Evolutionary conservation across 352 stramenopile genomes (phyloP), one percentile per base, ranked within the genome.

Genomic region (Saprolegnia parasitica): DNA sequence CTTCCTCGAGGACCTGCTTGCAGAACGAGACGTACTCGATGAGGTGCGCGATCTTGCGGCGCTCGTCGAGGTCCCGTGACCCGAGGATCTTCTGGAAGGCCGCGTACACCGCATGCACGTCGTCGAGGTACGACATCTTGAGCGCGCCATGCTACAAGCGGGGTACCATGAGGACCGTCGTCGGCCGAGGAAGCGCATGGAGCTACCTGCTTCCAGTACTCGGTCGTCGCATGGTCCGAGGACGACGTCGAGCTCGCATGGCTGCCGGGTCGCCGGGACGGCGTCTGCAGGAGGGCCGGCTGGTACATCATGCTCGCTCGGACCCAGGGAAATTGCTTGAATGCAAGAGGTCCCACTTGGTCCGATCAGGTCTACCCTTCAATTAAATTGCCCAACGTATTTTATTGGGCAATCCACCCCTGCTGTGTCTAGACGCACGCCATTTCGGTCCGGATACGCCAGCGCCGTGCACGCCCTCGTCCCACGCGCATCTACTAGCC

Each of bases 181-280:
- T 35, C 29, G 29, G 5, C 2, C 29, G 29, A 35, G 29, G 29
- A 35, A 35, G 29, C 29, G 29, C 29, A 24, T 21, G 8, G n/a
- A 16, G 16, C 6, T 50, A 70, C 63, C 63, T 70, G 63, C 47
- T 70, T 70, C 63, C 63, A 70, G 39, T 70, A 70, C 46, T 70
- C 63, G 10, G 63, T 60, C 52, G 52, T 60, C 24, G 52, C n/a
- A n/a, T 60, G 52, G 24, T 60, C 52, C 24, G 35, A 42, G 35
- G 11, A 16, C 52, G 47, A 55, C 2, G 52, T 42, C 24, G 52
- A 60, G 24, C 52, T 40, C 52, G 52, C 52, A 60, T 60, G 24
- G 52, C 52, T 60, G 24, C 52, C 52, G 11, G 35, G 24, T 60
- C 52, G 52, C 35, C 52, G 52, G 35, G 52, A 40, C 24, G 52